A percentile compares a stretch with the other conserved stretches of the same genome.
phyloP scores from a whole-genome alignment of 352 stramenopile genomes.

The Globisporangium barbulae region DNA sequence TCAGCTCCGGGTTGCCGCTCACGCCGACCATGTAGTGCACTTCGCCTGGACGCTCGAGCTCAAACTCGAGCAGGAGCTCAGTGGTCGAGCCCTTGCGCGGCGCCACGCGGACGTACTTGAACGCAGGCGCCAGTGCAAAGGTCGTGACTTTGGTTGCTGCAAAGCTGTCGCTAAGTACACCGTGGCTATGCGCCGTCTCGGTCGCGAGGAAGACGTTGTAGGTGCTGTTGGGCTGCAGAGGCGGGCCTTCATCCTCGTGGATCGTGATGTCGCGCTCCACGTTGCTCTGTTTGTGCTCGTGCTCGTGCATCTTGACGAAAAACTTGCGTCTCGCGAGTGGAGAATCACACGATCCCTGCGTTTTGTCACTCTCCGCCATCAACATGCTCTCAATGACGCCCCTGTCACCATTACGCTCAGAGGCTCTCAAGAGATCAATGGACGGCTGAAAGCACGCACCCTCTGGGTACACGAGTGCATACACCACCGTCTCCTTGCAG shows the following conservation, averaged over 20 bases:
- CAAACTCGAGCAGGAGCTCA: conserved; percentile 55
- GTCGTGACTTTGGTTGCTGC: conserved; percentile 37
- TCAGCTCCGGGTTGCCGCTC: conserved; percentile 57
- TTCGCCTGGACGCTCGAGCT: conserved; percentile 55
- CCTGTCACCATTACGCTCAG: neutral
- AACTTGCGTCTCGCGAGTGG: conserved; percentile 14
- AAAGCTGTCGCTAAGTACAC: conserved; percentile 57
- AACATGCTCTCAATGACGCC: neutral
- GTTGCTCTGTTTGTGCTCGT: conserved; percentile 31
- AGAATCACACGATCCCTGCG: neutral
- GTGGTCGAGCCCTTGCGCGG: conserved; percentile 74
- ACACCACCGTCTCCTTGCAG: conserved; percentile 44
- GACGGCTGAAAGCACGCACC: conserved; percentile 25
- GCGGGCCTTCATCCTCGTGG: neutral
- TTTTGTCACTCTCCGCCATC: neutral
- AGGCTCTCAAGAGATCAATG: conserved; percentile 10
- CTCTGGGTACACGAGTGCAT: conserved; percentile 45
- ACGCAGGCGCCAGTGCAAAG: conserved; percentile 36
- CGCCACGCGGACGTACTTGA: conserved; percentile 37
- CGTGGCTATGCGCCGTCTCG: conserved; percentile 45
- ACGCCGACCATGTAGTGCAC: conserved; percentile 71
- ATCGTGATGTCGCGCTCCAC: conserved; percentile 33
- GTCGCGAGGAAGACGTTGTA: conserved; percentile 52
- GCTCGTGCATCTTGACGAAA: conserved; percentile 27
- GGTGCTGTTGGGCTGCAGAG: conserved; percentile 40